Conservation (phyloP, 2,329 filamentous ascomycete species). For the Neonectria punicea region DNA sequence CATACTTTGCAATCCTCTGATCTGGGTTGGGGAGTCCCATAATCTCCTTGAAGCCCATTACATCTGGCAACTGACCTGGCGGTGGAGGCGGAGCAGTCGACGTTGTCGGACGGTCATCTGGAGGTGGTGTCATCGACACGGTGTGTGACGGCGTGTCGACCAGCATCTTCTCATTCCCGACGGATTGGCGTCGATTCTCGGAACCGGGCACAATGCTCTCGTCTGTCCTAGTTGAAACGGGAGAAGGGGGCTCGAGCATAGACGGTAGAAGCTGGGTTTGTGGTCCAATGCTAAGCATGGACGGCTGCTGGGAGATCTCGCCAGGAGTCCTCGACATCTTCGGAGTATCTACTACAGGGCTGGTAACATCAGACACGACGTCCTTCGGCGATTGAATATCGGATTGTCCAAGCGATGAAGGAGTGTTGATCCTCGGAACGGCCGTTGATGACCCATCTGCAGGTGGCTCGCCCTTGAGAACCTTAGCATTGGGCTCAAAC, state of each 20-base stretch:
- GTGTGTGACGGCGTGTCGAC: constrained; percentile 48
- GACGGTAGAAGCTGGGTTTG: constrained; percentile 33
- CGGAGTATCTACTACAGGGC: constrained; percentile 25
- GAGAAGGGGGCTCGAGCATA: constrained; percentile 55
- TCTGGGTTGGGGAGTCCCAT: constrained; percentile 71
- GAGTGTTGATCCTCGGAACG: constrained; percentile 19
- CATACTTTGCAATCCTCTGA: constrained; percentile 79
- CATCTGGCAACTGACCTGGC: constrained; percentile 38
- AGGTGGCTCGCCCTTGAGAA: constrained; percentile 26
- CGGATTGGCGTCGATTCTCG: constrained; percentile 49
- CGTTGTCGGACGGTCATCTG: constrained; percentile 51
- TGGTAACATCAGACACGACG: constrained; percentile 17
- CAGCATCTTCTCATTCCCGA: constrained; percentile 58
- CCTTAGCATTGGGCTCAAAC: constrained; percentile 30
- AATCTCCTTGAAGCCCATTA: constrained; percentile 80
- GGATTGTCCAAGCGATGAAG: constrained; percentile 25
- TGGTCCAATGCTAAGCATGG: constrained; percentile 34
- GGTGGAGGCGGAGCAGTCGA: constrained; percentile 31
- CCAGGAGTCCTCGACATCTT: constrained; percentile 35
- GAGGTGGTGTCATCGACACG: constrained; percentile 50
- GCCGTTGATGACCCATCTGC: constrained; percentile 15
- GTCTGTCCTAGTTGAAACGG: constrained; percentile 53
- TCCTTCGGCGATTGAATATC: constrained; percentile 29
- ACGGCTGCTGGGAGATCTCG: constrained; percentile 41
- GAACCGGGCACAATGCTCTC: constrained; percentile 36